phyloP scores from a whole-genome alignment of 2,329 filamentous ascomycete species.

The Trichophyton mentagrophytes region DNA sequence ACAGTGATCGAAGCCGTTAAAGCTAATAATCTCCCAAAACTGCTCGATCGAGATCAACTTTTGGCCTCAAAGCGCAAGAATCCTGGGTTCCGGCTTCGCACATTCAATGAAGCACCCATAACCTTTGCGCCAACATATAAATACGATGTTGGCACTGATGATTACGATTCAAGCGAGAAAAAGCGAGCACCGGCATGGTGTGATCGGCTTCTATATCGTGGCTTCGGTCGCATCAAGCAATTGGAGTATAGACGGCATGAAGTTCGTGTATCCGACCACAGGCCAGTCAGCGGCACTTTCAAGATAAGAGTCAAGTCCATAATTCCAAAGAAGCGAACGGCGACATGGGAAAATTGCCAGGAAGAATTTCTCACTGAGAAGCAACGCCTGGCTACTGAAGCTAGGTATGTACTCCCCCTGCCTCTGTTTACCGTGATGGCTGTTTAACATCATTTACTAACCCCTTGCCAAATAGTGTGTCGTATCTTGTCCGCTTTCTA shows the following conservation, averaged over 20 bases:
- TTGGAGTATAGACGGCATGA: constrained; percentile 81
- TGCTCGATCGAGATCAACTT: constrained; percentile 87
- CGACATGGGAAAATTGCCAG: constrained; percentile 60
- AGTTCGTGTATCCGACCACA: constrained; percentile 79
- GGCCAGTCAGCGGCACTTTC: constrained; percentile 80
- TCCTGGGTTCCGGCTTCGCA: constrained; percentile 73
- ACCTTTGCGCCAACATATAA: constrained; percentile 95
- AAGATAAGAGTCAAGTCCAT: constrained; percentile 75
- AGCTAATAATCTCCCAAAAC: constrained; percentile 65
- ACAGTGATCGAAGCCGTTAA: constrained; percentile 79
- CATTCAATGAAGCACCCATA: constrained; percentile 83
- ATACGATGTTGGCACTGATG: constrained; percentile 90
- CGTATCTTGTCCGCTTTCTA: constrained; percentile 52
- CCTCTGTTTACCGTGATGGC: background rate
- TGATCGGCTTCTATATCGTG: constrained; percentile 79
- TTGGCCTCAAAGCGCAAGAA: constrained; percentile 81
- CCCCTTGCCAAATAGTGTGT: constrained; percentile 36
- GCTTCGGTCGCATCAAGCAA: constrained; percentile 69
- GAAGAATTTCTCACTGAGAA: constrained; percentile 61
- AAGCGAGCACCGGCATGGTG: constrained; percentile 92
- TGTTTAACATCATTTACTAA: background rate
- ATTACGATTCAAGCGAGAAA: constrained; percentile 91
- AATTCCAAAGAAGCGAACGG: constrained; percentile 50
- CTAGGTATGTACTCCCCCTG: constrained; percentile 52
- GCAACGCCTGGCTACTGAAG: constrained; percentile 53